Conservation (phyloP, 768 basidiomycete species). For the Dioszegia hungarica region DNA sequence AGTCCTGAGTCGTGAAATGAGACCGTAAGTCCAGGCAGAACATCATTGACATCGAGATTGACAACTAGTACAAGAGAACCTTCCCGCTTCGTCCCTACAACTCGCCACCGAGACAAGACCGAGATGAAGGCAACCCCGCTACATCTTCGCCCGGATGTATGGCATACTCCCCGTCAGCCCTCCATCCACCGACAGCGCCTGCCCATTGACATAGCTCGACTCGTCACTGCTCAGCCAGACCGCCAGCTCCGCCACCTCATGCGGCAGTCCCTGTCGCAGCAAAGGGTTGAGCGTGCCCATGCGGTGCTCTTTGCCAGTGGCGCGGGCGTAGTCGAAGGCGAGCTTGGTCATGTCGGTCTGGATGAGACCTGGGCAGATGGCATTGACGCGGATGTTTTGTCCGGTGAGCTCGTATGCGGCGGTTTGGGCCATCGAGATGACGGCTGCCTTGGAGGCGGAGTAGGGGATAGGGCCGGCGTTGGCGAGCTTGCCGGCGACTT, state of each 20-base stretch:
- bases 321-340: constrained; percentile 73
- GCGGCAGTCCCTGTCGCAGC: constrained; percentile 69
- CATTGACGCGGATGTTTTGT: constrained; percentile 78
- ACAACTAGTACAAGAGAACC: too few species aligned
- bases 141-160: constrained; percentile 33
- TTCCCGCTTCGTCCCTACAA: too few species aligned
- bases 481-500: constrained; percentile 31
- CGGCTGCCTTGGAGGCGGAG: constrained; percentile 88
- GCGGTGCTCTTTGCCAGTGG: constrained; percentile 66
- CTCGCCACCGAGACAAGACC: too few species aligned
- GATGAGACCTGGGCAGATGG: constrained; percentile 86
- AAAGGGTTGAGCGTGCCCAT: constrained; percentile 81
- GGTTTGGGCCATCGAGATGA: constrained; percentile 82
- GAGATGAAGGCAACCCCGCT: neutral
- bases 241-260: constrained; percentile 77
- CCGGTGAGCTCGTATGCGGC: constrained; percentile 71
- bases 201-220: constrained; percentile 65
- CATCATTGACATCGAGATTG: too few species aligned
- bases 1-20: too few species aligned
- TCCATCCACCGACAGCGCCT: constrained; percentile 80
- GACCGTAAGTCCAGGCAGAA: too few species aligned
- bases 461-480: constrained; percentile 54
- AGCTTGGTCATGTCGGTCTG: constrained; percentile 75
- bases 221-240: constrained; percentile 9
- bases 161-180: constrained; percentile 60